Evolutionary conservation across 331 rosid genomes (phyloP).

Genomic region (Acacia pycnantha): DNA sequence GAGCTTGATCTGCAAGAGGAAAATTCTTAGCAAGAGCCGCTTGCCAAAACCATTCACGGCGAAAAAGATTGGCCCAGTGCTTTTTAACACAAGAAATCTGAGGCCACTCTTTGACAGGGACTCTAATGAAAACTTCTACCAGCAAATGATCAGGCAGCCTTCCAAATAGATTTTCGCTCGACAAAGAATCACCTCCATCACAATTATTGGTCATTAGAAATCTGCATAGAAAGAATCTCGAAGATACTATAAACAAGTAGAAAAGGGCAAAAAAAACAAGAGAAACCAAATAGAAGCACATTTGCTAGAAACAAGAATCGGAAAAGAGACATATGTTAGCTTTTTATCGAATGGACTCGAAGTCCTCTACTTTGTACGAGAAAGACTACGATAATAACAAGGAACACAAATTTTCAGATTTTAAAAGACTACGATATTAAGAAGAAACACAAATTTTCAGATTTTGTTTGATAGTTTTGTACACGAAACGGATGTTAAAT

Average conservation of each 20-base stretch:
- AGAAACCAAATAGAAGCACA: background rate
- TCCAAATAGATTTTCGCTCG: slow-evolving; percentile 32
- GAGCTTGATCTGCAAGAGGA: slow-evolving; percentile 48
- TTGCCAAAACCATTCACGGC: slow-evolving; percentile 62
- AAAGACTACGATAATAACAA: background rate
- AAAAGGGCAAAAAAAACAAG: background rate
- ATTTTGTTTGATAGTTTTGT: background rate
- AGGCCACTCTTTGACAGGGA: slow-evolving; percentile 53
- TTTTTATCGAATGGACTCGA: background rate
- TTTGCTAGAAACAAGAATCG: background rate
- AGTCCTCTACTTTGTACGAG: background rate
- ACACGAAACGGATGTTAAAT: background rate
- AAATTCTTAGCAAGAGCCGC: slow-evolving; percentile 54
- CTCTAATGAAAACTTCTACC: slow-evolving; percentile 63
- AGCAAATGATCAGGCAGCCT: slow-evolving; percentile 69
- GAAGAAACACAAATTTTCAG: background rate
- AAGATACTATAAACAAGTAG: background rate
- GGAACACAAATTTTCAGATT: background rate
- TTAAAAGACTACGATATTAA: background rate
- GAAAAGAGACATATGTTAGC: background rate
- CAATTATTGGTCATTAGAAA: slow-evolving; percentile 31
- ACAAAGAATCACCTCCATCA: slow-evolving; percentile 16
- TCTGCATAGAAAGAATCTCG: slow-evolving; percentile 31
- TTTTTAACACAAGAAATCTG: slow-evolving; percentile 56
- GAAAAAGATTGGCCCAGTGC: slow-evolving; percentile 67